Base-by-base conservation (phyloP, 768 basidiomycete species). In the Albatrellus ellisii region DNA sequence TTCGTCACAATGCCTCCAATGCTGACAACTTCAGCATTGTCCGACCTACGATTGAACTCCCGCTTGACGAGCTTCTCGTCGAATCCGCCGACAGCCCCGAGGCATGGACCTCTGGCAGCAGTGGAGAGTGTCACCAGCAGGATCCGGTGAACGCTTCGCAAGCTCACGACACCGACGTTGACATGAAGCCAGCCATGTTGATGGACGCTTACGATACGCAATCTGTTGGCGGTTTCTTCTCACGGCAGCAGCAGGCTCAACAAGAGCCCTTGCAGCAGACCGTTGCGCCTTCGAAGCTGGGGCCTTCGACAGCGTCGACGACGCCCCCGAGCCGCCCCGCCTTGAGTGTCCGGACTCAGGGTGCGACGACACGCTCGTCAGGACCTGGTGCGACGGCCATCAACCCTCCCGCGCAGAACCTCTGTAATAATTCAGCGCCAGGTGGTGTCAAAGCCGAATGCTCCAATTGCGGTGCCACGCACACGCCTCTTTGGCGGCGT, bases 391-490 rank as follows among this genome's bases (percentile, higher is more conserved):
- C 77, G 20, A 75, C 64, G 48, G 58, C 73, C 26, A 41, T 46
- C 25, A 52, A 49, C 40, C 34, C 43, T 14, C 20, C 44, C 10
- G 33, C 53, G n/a, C 50, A 49, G 45, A 50, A 35, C 35, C 45
- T 46, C 5, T 46, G 46, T 43, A 57, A 54, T 43, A 64, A 63
- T 52, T 62, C 68, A 21, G 70, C 72, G 1, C 72, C 70, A 4
- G 70, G 68, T 17, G 73, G 73, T 24, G 69, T 71, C 45, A 89
- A 88, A 62, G 82, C 83, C 5, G 87, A 88, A 52, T 89, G 87
- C 54, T 79, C 79, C 6, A 89, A 88, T 59, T 89, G 86, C 52
- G 87, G 86, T 17, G 86, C 86, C 4, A 89, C 85, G 0, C 85
- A 87, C 48, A 89, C 87, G 0, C 86, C 87, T 6, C 70, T 90